A percentile compares a stretch with the other conserved stretches of the same genome.
phyloP scores from a whole-genome alignment of 257 asterid genomes.

The Knoxia roxburghii region DNA sequence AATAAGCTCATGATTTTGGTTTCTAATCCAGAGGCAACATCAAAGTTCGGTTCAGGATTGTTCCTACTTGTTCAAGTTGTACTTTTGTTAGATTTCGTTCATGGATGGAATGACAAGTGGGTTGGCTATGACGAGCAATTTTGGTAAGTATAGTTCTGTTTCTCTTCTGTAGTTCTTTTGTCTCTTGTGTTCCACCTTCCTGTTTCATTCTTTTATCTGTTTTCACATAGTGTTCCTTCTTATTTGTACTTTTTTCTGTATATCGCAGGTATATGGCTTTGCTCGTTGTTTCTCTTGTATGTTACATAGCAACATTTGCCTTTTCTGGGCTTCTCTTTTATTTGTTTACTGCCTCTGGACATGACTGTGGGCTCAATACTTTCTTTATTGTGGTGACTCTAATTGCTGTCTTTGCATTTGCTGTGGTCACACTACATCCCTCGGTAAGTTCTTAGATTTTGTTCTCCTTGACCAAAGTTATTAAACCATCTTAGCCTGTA shows the following conservation, averaged over 20 bases:
- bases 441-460: constrained; percentile 46
- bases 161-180: background rate
- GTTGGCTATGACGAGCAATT: constrained; percentile 90
- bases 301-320: constrained; percentile 69
- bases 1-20: constrained; percentile 18
- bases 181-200: constrained; percentile 6
- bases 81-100: constrained; percentile 82
- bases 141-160: constrained; percentile 44
- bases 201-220: background rate
- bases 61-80: constrained; percentile 96
- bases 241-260: background rate
- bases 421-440: constrained; percentile 78
- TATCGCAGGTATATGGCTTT: constrained; percentile 72
- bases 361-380: constrained; percentile 88
- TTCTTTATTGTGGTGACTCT: constrained; percentile 73
- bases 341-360: constrained; percentile 81
- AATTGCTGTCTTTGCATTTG: constrained; percentile 60
- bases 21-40: constrained; percentile 66
- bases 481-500: background rate
- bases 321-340: constrained; percentile 84
- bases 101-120: constrained; percentile 96
- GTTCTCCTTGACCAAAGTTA: constrained; percentile 3
- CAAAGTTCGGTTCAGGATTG: constrained; percentile 90
- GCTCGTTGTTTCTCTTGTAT: constrained; percentile 79
- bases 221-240: background rate